These are phyloP conservation scores for Marasmius fiardii DNA, from an alignment of 1,284 basidiomycete species.

Conservation along the genomic window DNA sequence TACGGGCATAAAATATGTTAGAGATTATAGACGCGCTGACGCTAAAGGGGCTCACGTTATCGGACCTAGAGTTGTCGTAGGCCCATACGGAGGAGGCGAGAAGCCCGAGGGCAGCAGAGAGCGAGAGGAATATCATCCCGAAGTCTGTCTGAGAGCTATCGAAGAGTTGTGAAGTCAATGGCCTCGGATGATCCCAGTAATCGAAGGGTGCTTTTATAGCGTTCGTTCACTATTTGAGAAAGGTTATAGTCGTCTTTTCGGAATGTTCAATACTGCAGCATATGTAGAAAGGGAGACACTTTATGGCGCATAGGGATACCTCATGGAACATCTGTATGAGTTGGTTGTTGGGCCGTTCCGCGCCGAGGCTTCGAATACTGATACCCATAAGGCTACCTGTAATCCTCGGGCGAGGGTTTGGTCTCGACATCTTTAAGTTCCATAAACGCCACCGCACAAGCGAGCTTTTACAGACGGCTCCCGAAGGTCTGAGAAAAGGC, in stretches of 20 bases:
- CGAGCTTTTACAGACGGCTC: no score
- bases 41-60: constrained; percentile 26
- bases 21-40: background rate
- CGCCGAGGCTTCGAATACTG: no score
- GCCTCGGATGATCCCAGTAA: background rate
- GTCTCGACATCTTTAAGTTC: no score
- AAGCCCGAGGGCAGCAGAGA: background rate
- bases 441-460: no score
- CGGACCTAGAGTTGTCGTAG: constrained; percentile 26
- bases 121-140: background rate
- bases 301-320: background rate
- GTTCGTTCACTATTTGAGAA: background rate
- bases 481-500: no score
- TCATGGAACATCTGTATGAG: no score
- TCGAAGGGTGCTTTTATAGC: background rate
- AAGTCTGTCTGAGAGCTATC: background rate
- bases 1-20: background rate
- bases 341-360: no score
- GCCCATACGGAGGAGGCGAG: constrained; percentile 3
- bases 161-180: background rate
- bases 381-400: no score
- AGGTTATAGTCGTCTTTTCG: background rate
- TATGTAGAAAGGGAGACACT: background rate
- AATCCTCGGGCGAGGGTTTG: no score
- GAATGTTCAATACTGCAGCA: background rate